phyloP scores from a whole-genome alignment of 2,329 filamentous ascomycete species.

The Aspergillus unguis region DNA sequence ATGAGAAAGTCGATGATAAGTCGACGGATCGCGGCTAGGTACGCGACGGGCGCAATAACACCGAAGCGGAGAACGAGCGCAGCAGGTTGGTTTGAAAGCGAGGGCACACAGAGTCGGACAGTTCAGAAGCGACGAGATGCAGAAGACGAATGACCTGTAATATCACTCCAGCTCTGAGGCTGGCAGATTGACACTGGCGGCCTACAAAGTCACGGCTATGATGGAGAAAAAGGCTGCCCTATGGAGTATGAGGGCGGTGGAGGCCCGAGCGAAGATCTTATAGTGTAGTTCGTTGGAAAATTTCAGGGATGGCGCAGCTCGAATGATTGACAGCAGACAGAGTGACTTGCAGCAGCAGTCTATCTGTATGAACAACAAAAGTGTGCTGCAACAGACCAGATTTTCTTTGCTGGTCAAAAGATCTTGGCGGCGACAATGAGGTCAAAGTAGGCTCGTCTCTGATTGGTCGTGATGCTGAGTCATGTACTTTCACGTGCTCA shows the following conservation, averaged over 20 bases:
- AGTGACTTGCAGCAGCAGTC: slow-evolving; percentile 3
- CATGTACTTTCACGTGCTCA: slow-evolving; percentile 13
- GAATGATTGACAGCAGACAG: neutral
- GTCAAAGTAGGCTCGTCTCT: slow-evolving; percentile 18
- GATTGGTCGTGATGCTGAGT: slow-evolving; percentile 23
- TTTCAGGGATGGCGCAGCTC: neutral
- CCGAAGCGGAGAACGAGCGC: slow-evolving; percentile 7
- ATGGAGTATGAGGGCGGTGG: slow-evolving; percentile 6
- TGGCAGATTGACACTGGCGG: neutral
- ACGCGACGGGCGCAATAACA: slow-evolving; percentile 15
- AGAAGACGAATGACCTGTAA: slow-evolving; percentile 7
- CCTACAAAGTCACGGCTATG: slow-evolving; percentile 6
- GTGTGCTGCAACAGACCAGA: slow-evolving; percentile 11
- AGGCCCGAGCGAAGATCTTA: neutral
- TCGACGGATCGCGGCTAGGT: slow-evolving; percentile 15
- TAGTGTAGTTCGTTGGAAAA: too few relatives aligned
- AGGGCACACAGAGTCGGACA: neutral
- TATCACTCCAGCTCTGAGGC: neutral
- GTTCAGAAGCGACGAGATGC: neutral
- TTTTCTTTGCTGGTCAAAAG: slow-evolving; percentile 15
- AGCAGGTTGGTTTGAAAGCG: neutral
- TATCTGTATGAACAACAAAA: slow-evolving; percentile 1
- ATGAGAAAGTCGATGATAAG: slow-evolving; percentile 6
- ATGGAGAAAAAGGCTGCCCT: slow-evolving; percentile 5
- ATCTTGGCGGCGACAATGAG: slow-evolving; percentile 24